These are phyloP conservation scores for Fusarium udum DNA, from an alignment of 2,329 filamentous ascomycete genomes.

Conservation along the genomic window DNA sequence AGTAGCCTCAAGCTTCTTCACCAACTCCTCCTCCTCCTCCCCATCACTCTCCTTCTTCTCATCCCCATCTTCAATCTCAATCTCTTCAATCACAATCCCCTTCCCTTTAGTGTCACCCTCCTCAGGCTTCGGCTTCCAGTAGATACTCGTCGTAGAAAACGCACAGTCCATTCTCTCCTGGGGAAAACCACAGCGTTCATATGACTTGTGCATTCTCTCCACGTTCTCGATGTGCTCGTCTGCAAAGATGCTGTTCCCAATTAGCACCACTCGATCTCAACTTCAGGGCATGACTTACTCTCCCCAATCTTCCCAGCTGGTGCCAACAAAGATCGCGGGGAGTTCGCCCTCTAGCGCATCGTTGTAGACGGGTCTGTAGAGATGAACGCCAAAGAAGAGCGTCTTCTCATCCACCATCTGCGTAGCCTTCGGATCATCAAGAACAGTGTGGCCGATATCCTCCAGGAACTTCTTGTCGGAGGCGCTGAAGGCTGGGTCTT, in stretches of 20 bases:
- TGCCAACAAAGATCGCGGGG: slow-evolving; percentile 68
- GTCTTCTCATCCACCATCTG: slow-evolving; percentile 57
- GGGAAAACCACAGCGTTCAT: slow-evolving; percentile 33
- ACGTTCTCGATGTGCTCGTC: slow-evolving; percentile 35
- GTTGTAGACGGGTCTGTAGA: slow-evolving; percentile 64
- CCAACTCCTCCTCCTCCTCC: slow-evolving; percentile 1
- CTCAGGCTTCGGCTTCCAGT: slow-evolving; percentile 31
- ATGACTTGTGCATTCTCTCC: slow-evolving; percentile 35
- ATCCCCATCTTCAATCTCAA: not conserved
- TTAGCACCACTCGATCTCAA: not conserved
- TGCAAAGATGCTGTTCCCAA: slow-evolving; percentile 11
- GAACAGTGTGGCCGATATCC: slow-evolving; percentile 62
- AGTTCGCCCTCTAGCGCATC: slow-evolving; percentile 55
- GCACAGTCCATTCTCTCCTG: slow-evolving; percentile 31
- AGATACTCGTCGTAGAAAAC: slow-evolving; percentile 43
- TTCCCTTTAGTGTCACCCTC: not conserved
- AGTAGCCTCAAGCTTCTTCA: slow-evolving; percentile 32
- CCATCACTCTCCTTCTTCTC: not conserved
- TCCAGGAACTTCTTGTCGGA: slow-evolving; percentile 62
- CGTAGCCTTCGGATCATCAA: slow-evolving; percentile 64
- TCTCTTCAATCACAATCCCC: not conserved
- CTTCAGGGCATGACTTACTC: slow-evolving; percentile 48
- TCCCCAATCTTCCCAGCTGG: slow-evolving; percentile 61
- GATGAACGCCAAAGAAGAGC: slow-evolving; percentile 70
- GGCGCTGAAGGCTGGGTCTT: slow-evolving; percentile 63